Base-by-base conservation (phyloP, 1,284 basidiomycete genomes). In the Ceraceosorus bombacis region DNA sequence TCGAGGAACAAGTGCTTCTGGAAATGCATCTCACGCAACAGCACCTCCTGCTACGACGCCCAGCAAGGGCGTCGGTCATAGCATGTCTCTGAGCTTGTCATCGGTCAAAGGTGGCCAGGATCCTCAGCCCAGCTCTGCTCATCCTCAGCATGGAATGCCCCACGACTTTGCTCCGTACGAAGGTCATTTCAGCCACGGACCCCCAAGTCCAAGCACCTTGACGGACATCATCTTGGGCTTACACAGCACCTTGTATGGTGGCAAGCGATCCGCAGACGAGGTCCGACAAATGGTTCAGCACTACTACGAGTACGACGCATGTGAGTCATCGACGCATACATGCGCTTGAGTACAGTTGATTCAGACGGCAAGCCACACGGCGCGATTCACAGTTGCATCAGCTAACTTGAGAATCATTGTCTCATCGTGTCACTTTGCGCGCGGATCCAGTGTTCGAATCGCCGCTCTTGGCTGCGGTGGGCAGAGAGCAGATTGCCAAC, bases 201-300 rank as follows among this genome's bases (percentile, higher is more conserved):
- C 73, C 9, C 76, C 76, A 15, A 73, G 70, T 53, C 76, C 76
- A 1, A 76, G 73, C 65, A 78, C 74, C 6, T 64, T 78, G 17
- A 78, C 76, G 9, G 74, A 78, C 57, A 69, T 74, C 46, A 72
- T 78, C 48, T 62, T 78, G 8, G 71, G 69, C 41, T 59, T 78
- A 8, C 76, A 77, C 59, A 64, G 63, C 43, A 76, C 74, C 12
- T 67, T 78, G 39, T 78, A 78, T 61, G 74, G 72, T 7, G 68
- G 65, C 40, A 76, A 76, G 55, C 69, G 73, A 50, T 69, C 63
- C n/a, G 62, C 67, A 1, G 72, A 71, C 12, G 70, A 77, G 54
- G 71, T 77, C 17, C 61, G 65, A 5, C 62, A 75, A 58, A 76
- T 72, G 69, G 72, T 77, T 12, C 60, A 60, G 52, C 61, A 70